phyloP scores from a whole-genome alignment of 2,329 filamentous ascomycete genomes.

The Penicillium sp. region DNA sequence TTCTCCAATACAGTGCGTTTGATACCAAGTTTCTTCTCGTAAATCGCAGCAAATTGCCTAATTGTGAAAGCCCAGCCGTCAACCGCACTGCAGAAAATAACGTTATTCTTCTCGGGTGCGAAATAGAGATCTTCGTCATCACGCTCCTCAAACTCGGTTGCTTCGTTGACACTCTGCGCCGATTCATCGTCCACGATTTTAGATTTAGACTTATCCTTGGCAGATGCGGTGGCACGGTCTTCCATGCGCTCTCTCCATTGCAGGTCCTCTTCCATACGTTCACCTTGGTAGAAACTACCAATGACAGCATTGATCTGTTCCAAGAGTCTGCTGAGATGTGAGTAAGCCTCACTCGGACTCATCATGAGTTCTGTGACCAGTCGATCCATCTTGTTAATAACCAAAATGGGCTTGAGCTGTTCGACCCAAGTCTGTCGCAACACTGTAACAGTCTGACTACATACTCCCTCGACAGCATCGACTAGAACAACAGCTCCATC shows the following conservation, averaged over 20 bases:
- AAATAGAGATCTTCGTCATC: slow-evolving; percentile 99
- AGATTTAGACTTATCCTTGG: slow-evolving; percentile 50
- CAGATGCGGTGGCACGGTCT: slow-evolving; percentile 74
- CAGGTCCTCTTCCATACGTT: slow-evolving; percentile 97
- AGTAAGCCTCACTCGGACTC: slow-evolving; percentile 86
- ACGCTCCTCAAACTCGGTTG: slow-evolving; percentile 76
- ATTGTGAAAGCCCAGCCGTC: slow-evolving; percentile 99
- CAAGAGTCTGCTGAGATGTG: slow-evolving; percentile 83
- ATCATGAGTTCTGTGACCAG: slow-evolving; percentile 93
- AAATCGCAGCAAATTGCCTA: slow-evolving; percentile 87
- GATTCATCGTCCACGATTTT: slow-evolving; percentile 49
- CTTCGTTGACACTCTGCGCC: slow-evolving; percentile 54
- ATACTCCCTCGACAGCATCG: slow-evolving; percentile 96
- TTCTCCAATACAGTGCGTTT: slow-evolving; percentile 87
- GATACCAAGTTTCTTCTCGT: slow-evolving; percentile 96
- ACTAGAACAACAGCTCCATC: slow-evolving; percentile 94
- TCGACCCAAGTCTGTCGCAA: slow-evolving; percentile 94
- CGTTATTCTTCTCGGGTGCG: slow-evolving; percentile 96
- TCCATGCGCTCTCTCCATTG: slow-evolving; percentile 95
- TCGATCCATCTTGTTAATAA: slow-evolving; percentile 98
- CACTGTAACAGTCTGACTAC: slow-evolving; percentile 97
- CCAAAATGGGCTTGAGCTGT: slow-evolving; percentile 89
- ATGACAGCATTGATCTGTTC: slow-evolving; percentile 98
- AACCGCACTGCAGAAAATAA: slow-evolving; percentile 96
- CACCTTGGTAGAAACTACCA: slow-evolving; percentile 95